phyloP scores from a whole-genome alignment of 768 basidiomycete species.

The Mrakia blollopis region DNA sequence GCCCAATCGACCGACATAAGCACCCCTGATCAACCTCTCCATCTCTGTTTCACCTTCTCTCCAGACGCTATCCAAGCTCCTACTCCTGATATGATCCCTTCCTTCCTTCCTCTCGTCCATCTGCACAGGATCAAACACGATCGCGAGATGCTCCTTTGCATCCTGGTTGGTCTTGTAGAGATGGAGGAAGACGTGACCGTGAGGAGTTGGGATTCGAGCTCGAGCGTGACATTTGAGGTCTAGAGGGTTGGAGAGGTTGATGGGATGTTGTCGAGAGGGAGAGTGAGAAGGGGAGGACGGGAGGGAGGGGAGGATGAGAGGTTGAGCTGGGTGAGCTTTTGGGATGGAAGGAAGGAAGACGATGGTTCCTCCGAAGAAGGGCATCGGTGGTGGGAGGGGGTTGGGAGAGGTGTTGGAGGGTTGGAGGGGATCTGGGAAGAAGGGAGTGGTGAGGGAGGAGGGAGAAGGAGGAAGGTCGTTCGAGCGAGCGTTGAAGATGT shows the following conservation, averaged over 20 bases:
- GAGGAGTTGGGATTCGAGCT: conserved; percentile 92
- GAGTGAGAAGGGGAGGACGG: neutral
- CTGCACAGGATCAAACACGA: conserved; percentile 89
- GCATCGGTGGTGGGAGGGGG: conserved; percentile 21
- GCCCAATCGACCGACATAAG: conserved; percentile 74
- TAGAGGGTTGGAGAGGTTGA: neutral
- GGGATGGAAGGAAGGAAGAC: conserved; percentile 13
- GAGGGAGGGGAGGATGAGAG: neutral
- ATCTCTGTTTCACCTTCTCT: conserved; percentile 77
- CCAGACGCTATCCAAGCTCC: conserved; percentile 78
- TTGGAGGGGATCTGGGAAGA: neutral
- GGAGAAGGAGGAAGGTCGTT: neutral
- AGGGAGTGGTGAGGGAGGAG: conserved; percentile 8
- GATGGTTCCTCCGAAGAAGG: conserved; percentile 33
- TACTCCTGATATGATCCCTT: conserved; percentile 68
- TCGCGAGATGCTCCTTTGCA: conserved; percentile 86
- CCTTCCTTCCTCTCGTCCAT: conserved; percentile 44
- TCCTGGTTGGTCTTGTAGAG: conserved; percentile 87
- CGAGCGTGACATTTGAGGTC: conserved; percentile 84
- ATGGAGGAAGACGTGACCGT: conserved; percentile 87
- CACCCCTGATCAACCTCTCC: conserved; percentile 88
- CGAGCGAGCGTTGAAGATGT: neutral
- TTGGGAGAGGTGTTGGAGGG: conserved; percentile 1
- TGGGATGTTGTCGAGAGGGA: neutral
- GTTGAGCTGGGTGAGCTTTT: neutral